A percentile compares a stretch with the other conserved stretches of the same genome.
Evolutionary conservation across 2,329 filamentous ascomycete genomes (phyloP).

Genomic region (Penicillium sp.): DNA sequence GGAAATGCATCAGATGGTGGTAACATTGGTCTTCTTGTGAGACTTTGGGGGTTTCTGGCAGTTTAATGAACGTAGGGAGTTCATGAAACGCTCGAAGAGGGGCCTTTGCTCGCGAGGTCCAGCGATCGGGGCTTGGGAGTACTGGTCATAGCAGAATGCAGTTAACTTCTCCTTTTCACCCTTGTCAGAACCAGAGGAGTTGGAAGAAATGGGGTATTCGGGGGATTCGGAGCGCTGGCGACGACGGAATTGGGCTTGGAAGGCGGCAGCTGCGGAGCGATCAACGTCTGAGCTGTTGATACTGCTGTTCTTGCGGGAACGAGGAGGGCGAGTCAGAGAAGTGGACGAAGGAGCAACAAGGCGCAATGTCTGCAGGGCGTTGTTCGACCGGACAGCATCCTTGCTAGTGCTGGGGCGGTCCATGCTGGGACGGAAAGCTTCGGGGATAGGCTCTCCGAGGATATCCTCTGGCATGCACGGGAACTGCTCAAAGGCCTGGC

Average conservation of each 20-base stretch:
- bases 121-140: conserved; percentile 25
- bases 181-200: conserved; percentile 9
- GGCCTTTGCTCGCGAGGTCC: conserved; percentile 11
- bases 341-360: conserved; percentile 38
- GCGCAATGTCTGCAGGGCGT: conserved; percentile 33
- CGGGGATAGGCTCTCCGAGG: conserved; percentile 14
- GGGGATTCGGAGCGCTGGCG: conserved; percentile 32
- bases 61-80: conserved; percentile 23
- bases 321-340: conserved; percentile 29
- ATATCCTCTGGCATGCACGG: conserved; percentile 30
- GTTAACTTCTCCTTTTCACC: conserved; percentile 30
- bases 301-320: conserved; percentile 28
- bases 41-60: conserved; percentile 17
- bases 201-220: conserved; percentile 18
- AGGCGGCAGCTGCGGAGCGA: conserved; percentile 36
- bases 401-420: conserved; percentile 24
- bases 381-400: conserved; percentile 24
- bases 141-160: conserved; percentile 33
- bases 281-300: conserved; percentile 31
- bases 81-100: conserved; percentile 21
- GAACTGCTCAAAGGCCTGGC: conserved; percentile 28
- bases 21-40: conserved; percentile 16
- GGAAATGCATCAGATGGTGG: conserved; percentile 16
- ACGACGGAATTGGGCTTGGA: conserved; percentile 36
- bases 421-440: conserved; percentile 16